Evolutionary conservation across 805 yeast species (phyloP).

Genomic region (Barnettozyma sp.): DNA sequence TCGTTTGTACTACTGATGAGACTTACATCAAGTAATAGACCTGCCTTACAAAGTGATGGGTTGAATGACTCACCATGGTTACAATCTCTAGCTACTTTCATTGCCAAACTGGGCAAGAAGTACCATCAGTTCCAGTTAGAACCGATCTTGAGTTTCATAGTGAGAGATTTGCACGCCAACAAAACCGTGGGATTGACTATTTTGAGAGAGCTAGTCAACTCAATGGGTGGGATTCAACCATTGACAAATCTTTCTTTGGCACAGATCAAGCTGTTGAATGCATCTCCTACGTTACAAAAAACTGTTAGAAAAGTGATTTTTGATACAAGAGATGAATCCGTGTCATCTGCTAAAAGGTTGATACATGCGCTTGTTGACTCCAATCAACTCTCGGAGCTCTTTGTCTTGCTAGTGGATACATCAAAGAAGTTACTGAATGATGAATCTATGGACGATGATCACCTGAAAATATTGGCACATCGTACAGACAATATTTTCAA

Average conservation of each 20-base stretch:
- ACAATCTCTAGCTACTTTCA: constrained; percentile 71
- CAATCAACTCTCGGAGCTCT: constrained; percentile 52
- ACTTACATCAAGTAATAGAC: constrained; percentile 57
- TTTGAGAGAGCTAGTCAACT: constrained; percentile 55
- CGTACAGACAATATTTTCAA: constrained; percentile 66
- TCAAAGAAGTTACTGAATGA: constrained; percentile 34
- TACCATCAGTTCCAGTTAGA: constrained; percentile 50
- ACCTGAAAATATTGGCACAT: constrained; percentile 59
- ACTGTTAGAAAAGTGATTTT: constrained; percentile 49
- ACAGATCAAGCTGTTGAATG: constrained; percentile 60
- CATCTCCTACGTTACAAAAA: constrained; percentile 51
- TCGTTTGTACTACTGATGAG: constrained; percentile 67
- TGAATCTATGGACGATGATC: constrained; percentile 30
- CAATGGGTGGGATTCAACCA: constrained; percentile 76
- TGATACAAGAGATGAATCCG: constrained; percentile 42
- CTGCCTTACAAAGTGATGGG: constrained; percentile 69
- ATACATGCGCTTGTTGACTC: constrained; percentile 38
- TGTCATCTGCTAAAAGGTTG: constrained; percentile 43
- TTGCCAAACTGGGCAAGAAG: constrained; percentile 59
- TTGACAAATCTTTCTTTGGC: constrained; percentile 57
- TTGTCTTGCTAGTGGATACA: constrained; percentile 52
- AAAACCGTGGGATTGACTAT: constrained; percentile 57
- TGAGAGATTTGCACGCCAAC: constrained; percentile 55
- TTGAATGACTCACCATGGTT: constrained; percentile 79
- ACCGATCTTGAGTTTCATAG: constrained; percentile 53